phyloP scores from a whole-genome alignment of 257 asterid genomes.

The Datura wrightii region DNA sequence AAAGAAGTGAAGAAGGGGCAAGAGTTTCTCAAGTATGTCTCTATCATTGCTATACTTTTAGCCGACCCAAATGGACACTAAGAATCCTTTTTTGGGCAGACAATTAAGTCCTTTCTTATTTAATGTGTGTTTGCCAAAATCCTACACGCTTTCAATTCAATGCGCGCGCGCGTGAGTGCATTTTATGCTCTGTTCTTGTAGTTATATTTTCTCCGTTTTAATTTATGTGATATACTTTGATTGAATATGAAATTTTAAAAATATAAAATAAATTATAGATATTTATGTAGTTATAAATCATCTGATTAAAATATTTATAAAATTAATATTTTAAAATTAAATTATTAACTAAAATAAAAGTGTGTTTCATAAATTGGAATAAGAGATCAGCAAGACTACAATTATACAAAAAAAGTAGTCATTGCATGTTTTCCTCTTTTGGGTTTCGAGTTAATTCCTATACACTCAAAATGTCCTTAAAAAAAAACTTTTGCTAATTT shows the following conservation, averaged over 20 bases:
- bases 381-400: too few relatives aligned
- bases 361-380: too few relatives aligned
- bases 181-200: not conserved
- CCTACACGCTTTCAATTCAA: constrained; percentile 42
- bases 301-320: too few relatives aligned
- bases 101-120: constrained; percentile 35
- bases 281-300: too few relatives aligned
- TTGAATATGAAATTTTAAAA: too few relatives aligned
- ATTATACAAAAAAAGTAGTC: not conserved
- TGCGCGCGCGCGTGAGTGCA: constrained; percentile 25
- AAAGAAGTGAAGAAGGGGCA: constrained; percentile 45
- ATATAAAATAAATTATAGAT: too few relatives aligned
- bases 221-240: too few relatives aligned
- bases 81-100: constrained; percentile 47
- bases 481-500: too few relatives aligned
- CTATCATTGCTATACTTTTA: constrained; percentile 55
- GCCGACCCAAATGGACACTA: constrained; percentile 63
- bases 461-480: not conserved
- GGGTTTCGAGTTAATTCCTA: too few relatives aligned
- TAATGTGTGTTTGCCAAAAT: constrained; percentile 8
- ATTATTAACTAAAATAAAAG: too few relatives aligned
- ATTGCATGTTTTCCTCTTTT: not conserved
- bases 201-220: too few relatives aligned
- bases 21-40: constrained; percentile 52
- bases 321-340: too few relatives aligned